Conservation (phyloP, 495 filamentous ascomycete genomes). For the Neurospora discreta region DNA sequence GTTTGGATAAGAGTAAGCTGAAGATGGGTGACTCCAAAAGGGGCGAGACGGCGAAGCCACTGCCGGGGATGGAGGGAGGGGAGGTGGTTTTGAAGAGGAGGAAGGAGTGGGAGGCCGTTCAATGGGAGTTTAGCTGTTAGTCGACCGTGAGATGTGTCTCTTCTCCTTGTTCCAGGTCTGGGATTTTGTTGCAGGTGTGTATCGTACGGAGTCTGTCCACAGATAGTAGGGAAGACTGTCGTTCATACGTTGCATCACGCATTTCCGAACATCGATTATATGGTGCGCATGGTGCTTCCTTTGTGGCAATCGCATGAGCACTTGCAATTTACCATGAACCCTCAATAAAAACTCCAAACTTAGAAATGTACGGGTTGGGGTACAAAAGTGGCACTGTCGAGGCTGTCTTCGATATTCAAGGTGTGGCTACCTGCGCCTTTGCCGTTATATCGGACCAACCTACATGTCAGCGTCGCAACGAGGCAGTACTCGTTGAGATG, state of each 20-base stretch:
- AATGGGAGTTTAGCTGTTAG: slow-evolving; percentile 12
- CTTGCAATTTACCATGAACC: background rate
- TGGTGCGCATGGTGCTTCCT: background rate
- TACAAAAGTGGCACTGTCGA: too few species aligned
- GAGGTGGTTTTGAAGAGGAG: slow-evolving; percentile 8
- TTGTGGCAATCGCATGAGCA: background rate
- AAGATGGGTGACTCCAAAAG: background rate
- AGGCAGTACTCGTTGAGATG: background rate
- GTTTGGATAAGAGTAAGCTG: background rate
- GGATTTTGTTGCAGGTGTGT: background rate
- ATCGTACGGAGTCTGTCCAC: background rate
- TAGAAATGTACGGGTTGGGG: too few species aligned
- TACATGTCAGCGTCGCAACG: background rate
- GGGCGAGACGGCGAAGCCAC: slow-evolving; percentile 9
- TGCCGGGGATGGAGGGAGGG: slow-evolving; percentile 5
- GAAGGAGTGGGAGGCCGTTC: slow-evolving; percentile 16
- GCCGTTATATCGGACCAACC: slow-evolving; percentile 18
- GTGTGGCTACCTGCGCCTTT: slow-evolving; percentile 22
- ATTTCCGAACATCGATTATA: background rate
- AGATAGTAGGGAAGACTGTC: background rate
- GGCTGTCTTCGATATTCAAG: slow-evolving; percentile 36
- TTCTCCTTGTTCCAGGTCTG: background rate
- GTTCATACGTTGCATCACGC: background rate
- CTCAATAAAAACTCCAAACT: background rate
- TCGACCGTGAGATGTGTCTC: background rate